These are phyloP conservation scores for Microbotryum saponariae DNA, from an alignment of 1,284 basidiomycete genomes.

Conservation along the genomic window DNA sequence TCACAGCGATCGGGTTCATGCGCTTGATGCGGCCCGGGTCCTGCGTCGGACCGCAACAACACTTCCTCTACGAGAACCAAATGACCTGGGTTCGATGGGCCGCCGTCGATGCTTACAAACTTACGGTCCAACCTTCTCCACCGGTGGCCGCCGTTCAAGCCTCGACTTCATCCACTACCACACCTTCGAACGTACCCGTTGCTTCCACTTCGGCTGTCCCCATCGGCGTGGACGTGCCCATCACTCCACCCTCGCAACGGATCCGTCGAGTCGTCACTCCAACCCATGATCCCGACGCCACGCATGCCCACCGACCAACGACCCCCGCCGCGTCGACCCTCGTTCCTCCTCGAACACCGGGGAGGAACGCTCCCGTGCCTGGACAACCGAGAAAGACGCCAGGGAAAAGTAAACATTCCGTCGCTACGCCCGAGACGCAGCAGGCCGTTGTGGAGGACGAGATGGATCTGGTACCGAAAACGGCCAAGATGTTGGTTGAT, in stretches of 20 bases:
- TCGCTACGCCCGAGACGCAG: constrained; percentile 22
- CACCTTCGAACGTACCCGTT: background rate
- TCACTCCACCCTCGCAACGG: background rate
- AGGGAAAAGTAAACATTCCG: constrained; percentile 20
- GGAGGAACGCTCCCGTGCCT: constrained; percentile 7
- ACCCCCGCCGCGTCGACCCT: background rate
- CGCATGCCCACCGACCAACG: constrained; percentile 7
- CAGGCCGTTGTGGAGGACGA: constrained; percentile 8
- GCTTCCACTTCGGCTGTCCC: background rate
- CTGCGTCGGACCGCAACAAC: constrained; percentile 49
- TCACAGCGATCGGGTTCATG: constrained; percentile 85
- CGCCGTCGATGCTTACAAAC: constrained; percentile 55
- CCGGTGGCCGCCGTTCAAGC: background rate
- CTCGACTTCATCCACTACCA: background rate
- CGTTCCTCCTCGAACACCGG: constrained; percentile 4
- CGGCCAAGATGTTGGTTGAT: constrained; percentile 8
- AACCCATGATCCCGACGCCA: background rate
- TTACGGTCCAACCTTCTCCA: background rate
- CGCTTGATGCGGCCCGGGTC: constrained; percentile 82
- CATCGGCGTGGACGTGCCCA: too few relatives aligned
- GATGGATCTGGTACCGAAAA: constrained; percentile 10
- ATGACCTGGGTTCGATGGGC: constrained; percentile 91
- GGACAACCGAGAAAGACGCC: constrained; percentile 33
- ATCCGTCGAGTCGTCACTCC: background rate
- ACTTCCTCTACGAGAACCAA: constrained; percentile 95